These are phyloP conservation scores for Rhododendron molle DNA, from an alignment of 148 eudicot species.

Conservation along the genomic window DNA sequence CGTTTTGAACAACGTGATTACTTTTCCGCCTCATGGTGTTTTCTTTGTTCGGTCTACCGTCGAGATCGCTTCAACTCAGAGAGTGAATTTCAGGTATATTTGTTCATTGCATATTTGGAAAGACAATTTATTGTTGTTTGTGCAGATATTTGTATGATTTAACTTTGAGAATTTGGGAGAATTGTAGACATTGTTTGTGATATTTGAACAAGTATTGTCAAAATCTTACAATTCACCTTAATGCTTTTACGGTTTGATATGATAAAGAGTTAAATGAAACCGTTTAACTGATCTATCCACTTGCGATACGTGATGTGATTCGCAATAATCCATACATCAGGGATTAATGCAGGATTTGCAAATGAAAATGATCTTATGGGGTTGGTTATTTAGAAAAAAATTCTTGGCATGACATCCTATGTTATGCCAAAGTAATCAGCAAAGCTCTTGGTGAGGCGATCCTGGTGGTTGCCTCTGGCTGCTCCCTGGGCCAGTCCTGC, in stretches of 20 bases:
- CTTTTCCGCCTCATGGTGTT: constrained; percentile 86
- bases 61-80: constrained; percentile 65
- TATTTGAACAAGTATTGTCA: not conserved
- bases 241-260: not conserved
- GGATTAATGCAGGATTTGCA: not conserved
- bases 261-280: not conserved
- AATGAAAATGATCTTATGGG: not conserved
- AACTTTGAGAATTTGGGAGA: not conserved
- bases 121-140: not conserved
- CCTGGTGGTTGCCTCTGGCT: not conserved
- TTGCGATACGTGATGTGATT: not conserved
- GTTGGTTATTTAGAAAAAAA: not conserved
- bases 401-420: not conserved
- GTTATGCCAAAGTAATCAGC: not conserved
- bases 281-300: not conserved
- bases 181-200: not conserved
- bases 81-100: constrained; percentile 73
- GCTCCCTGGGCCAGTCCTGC: not conserved
- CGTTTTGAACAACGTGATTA: constrained; percentile 70
- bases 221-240: not conserved
- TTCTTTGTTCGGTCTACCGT: constrained; percentile 83
- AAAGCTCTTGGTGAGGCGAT: not conserved
- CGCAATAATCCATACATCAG: not conserved
- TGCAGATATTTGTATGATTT: not conserved
- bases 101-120: not conserved